Base-by-base conservation (phyloP, 169 alveolate species). In the Plasmodium adleri region DNA sequence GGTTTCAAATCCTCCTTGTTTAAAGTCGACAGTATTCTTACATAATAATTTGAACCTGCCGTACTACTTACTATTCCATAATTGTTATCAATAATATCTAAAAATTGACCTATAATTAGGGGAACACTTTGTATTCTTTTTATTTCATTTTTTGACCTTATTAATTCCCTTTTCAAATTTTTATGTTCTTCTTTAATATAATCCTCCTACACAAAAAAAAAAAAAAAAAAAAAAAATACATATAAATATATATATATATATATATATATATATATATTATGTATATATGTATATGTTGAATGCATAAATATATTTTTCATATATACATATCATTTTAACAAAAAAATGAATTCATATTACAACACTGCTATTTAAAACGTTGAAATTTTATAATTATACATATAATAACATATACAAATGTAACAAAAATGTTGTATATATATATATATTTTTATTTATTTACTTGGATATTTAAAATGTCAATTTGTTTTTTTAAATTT, bases 61-160 rank as follows among this genome's bases (percentile, higher is more conserved):
- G 99, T 97, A 24, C 99, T 94, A 52, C 99, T 95, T 24, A 98
- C 99, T 9, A 99, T 97, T 15, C 99, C 99, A 93, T 99, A 98
- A 72, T 97, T 95, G 56, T 98, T 99, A 91, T 98, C 99, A 24
- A 98, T 96, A 96, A 99, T 97, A 90, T 99, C 99, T 75, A 97
- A 93, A 95, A 98, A 99, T 73, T 98, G 99, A 7, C 99, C 99
- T 45, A 99, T 98, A 58, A 98, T 98, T 45, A 99, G 94, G 1
- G 99, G 99, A 43, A 98, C 99, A 28, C 99, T 96, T 92, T 98
- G 99, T 47, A 99, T 98, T 50, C 99, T 95, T 90, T 97, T 98
- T 72, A 98, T 95, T 91, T 99, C 99, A 87, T 98, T 99, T 76
- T 97, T 95, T 24, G 99, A 99, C 49, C 99, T 93, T 22, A 98